Conservation (phyloP, 176 grass and related monocot species). For the Thinopyrum elongatum region DNA sequence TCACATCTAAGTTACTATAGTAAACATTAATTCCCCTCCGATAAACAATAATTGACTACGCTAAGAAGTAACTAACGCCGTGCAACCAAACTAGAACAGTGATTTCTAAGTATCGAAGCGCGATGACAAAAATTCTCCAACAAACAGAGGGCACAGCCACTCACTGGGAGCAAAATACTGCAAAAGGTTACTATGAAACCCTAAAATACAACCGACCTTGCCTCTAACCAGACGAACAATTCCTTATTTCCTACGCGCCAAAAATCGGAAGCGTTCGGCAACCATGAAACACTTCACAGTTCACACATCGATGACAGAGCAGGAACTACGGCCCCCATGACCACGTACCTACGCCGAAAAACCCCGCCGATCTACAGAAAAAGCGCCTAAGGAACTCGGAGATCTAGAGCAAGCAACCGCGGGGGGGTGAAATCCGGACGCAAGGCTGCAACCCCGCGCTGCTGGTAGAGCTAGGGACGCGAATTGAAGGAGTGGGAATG, state of each 20-base stretch:
- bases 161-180: neutral
- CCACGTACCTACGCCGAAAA: neutral
- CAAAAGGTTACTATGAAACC: neutral
- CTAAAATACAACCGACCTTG: neutral
- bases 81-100: neutral
- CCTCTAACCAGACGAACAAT: neutral
- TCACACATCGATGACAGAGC: neutral
- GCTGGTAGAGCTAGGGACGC: neutral
- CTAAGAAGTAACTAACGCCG: neutral
- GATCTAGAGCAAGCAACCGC: slow-evolving; percentile 15
- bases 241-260: neutral
- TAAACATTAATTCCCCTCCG: neutral
- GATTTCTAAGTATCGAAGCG: neutral
- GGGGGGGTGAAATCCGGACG: neutral
- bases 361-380: neutral
- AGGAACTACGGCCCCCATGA: neutral
- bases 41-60: neutral
- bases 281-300: neutral
- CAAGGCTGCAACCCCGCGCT: neutral
- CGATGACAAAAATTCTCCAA: neutral
- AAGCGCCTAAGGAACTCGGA: neutral
- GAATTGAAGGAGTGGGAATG: no score
- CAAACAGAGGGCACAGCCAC: neutral
- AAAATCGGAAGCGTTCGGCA: neutral
- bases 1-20: neutral